Base-by-base conservation (phyloP, 208 protist species). In the Wallacemonas sp. region DNA sequence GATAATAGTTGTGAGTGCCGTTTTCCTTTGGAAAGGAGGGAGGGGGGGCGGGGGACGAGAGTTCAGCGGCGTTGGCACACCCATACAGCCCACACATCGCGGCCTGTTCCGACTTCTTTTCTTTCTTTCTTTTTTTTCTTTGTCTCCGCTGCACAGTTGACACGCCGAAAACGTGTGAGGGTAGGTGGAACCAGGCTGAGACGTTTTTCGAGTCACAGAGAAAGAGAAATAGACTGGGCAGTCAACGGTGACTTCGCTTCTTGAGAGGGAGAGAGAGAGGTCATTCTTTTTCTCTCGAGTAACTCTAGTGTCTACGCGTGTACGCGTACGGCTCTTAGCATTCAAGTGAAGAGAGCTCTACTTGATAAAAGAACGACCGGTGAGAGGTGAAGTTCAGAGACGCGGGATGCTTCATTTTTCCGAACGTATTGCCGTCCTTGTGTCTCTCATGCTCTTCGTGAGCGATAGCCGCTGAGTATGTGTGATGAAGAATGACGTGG, bases 61-160 rank as follows among this genome's bases (percentile, higher is more conserved):
- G n/a, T n/a, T n/a, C n/a, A n/a, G n/a, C n/a, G n/a, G n/a, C n/a
- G n/a, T n/a, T n/a, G n/a, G n/a, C n/a, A n/a, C n/a, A n/a, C n/a
- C n/a, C n/a, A n/a, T n/a, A n/a, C n/a, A n/a, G n/a, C n/a, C n/a
- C n/a, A n/a, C n/a, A n/a, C n/a, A n/a, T n/a, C n/a, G n/a, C n/a
- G n/a, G n/a, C n/a, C n/a, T n/a, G n/a, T n/a, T n/a, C n/a, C n/a
- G n/a, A n/a, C n/a, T n/a, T n/a, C 54, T 62, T 42, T 33, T 63
- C 39, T 71, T 33, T 62, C 37, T 46, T 34, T 63, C 26, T 63
- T 52, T 3, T 46, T 37, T 34, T 10, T 39, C 52, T 46, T 33
- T n/a, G 22, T 36, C 34, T 32, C 24, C 15, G 15, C n/a, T 17
- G 6, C 19, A 12, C 48, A 30, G 48, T 37, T 55, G 9, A 6